Percentiles rank a stretch among this genome's conserved stretches.
phyloP scores from a whole-genome alignment of 2,329 filamentous ascomycete species.

The Apiospora rasikravindrae region DNA sequence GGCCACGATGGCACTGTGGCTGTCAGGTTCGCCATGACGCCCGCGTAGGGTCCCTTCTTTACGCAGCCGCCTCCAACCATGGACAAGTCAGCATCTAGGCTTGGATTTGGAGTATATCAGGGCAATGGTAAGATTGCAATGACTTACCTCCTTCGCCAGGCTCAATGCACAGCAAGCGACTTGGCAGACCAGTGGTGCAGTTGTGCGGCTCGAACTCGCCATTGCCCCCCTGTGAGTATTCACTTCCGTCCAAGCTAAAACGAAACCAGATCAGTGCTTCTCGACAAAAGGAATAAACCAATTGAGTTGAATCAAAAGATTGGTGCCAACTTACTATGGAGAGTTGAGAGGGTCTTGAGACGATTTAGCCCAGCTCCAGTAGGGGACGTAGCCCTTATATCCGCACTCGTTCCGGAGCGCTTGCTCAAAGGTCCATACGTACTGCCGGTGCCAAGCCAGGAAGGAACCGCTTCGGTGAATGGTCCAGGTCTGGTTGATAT shows the following conservation, averaged over 20 bases:
- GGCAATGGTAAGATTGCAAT: background rate
- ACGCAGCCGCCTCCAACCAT: slow-evolving; percentile 36
- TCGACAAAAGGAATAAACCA: too few species aligned
- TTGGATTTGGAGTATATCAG: background rate
- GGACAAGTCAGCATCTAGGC: background rate
- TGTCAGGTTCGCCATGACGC: slow-evolving; percentile 31
- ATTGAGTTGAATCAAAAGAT: too few species aligned
- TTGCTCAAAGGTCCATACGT: slow-evolving; percentile 36
- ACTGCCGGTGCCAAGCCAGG: slow-evolving; percentile 28
- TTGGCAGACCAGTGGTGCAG: slow-evolving; percentile 18
- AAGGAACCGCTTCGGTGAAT: slow-evolving; percentile 14
- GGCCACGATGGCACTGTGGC: slow-evolving; percentile 30
- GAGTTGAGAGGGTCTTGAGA: slow-evolving; percentile 37
- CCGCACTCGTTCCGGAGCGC: slow-evolving; percentile 21
- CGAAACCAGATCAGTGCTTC: background rate
- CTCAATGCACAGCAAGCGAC: slow-evolving; percentile 25
- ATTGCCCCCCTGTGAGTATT: slow-evolving; percentile 42
- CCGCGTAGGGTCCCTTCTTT: slow-evolving; percentile 39
- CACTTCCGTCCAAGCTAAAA: slow-evolving; percentile 41
- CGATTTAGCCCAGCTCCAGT: slow-evolving; percentile 45
- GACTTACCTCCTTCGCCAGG: slow-evolving; percentile 25
- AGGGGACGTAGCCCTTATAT: slow-evolving; percentile 46
- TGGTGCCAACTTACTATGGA: slow-evolving; percentile 27
- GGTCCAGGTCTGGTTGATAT: slow-evolving; percentile 13
- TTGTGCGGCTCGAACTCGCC: slow-evolving; percentile 27